Evolutionary conservation across 1,284 basidiomycete species (phyloP), one percentile per base, ranked within the genome.

Genomic region (Pholiota adiposa): DNA sequence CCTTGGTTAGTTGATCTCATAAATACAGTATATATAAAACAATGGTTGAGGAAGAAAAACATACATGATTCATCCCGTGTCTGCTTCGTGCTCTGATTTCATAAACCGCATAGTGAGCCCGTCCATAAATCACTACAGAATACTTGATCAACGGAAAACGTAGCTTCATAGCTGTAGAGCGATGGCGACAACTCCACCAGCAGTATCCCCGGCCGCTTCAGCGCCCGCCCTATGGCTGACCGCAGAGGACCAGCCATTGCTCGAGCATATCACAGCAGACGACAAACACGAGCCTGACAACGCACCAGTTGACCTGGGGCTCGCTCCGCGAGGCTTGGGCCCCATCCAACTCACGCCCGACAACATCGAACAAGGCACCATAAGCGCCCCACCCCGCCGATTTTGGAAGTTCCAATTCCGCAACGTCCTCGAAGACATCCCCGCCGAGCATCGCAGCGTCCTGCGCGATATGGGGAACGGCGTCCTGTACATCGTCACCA

Each of bases 401-500:
- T 21, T 19, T 29, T 46, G 51, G 50, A 43, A 40, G 7, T 25
- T 50, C 34, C n/a, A 40, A 3, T 25, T 50, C 34, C n/a, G 25
- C 7, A 48, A 58, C 31, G 14, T 53, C 1, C 12, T 58, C 41
- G 41, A 38, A 19, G 50, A 50, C 18, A 27, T 58, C 14, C 43
- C 50, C 4, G 43, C 51, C 2, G 59, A 62, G 44, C 51, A 62
- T 33, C 51, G 48, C 4, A 49, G 53, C 4, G 40, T 59, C 23
- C 36, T 65, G 50, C 25, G 40, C 7, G 59, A 65, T 19, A 59
- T 63, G 18, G 54, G 50, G 14, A 59, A 50, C 12, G 64, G 64
- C 7, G 49, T 49, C 23, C 19, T 65, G 25, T 57, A 61, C 34
- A 51, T 63, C 9, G 16, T 63, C 33, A 59, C 53, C 25, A 58